Conservation (phyloP, 768 basidiomycete genomes). For the Phylloporus arenicola region DNA sequence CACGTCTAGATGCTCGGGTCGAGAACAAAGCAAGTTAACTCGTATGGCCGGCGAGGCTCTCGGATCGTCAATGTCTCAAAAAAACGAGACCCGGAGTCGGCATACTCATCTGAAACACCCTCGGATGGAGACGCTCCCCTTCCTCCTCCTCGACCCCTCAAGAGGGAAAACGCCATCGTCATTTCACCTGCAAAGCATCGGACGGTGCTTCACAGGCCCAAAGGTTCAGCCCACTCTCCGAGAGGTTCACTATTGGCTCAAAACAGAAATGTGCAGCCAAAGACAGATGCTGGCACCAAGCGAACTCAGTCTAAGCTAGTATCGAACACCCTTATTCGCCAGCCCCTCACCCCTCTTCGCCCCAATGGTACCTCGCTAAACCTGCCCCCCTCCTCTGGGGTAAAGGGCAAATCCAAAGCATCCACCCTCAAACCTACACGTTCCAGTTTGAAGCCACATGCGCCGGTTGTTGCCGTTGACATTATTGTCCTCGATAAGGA, state of each 20-base stretch:
- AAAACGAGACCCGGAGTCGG: constrained; percentile 23
- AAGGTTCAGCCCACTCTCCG: constrained; percentile 15
- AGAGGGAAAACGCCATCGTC: constrained; percentile 21
- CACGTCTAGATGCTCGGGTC: constrained; percentile 37
- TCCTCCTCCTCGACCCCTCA: constrained; percentile 6
- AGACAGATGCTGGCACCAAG: constrained; percentile 13
- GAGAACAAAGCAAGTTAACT: constrained; percentile 59
- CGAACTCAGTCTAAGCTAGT: constrained; percentile 10
- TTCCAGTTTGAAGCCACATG: constrained; percentile 34
- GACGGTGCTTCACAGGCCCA: constrained; percentile 8
- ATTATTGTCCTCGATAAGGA: constrained; percentile 61
- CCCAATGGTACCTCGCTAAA: constrained; percentile 39
- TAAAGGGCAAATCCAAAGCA: constrained; percentile 21
- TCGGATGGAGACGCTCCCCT: constrained; percentile 35
- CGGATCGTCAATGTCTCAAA: constrained; percentile 51
- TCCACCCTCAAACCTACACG: constrained; percentile 10
- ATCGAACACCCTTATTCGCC: constrained; percentile 25
- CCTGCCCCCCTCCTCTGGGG: constrained; percentile 17
- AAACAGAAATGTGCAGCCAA: constrained; percentile 23
- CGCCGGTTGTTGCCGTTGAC: constrained; percentile 56
- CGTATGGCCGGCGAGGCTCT: constrained; percentile 59
- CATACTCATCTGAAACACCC: constrained; percentile 27
- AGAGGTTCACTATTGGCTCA: constrained; percentile 18
- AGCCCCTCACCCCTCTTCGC: constrained; percentile 37
- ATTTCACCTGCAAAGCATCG: constrained; percentile 20